A percentile compares a stretch with the other conserved stretches of the same genome.
Conservation (phyloP, 345 rosid species). For the Erucastrum elatum region DNA sequence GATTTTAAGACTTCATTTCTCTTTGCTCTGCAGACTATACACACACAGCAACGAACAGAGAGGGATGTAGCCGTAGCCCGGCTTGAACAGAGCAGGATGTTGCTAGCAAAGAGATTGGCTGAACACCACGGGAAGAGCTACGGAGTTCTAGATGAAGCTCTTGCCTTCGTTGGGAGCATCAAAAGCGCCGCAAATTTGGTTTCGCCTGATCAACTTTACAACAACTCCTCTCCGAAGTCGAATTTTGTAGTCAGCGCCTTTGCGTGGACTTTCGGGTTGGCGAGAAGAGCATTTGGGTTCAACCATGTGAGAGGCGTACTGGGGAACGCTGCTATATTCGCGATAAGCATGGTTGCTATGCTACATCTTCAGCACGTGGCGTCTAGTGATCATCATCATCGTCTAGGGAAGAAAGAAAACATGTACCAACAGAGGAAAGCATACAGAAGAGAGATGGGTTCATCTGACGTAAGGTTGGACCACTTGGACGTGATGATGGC, state of each 20-base stretch:
- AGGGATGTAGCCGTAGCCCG: constrained; percentile 85
- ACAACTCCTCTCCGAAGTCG: constrained; percentile 30
- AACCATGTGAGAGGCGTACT: constrained; percentile 65
- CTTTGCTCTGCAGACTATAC: constrained; percentile 58
- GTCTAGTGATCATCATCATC: constrained; percentile 41
- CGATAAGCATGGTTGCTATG: constrained; percentile 75
- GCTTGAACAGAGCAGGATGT: constrained; percentile 85
- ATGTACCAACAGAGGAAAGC: constrained; percentile 38
- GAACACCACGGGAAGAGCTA: constrained; percentile 84
- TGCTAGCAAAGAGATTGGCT: constrained; percentile 81
- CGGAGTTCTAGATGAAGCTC: constrained; percentile 86
- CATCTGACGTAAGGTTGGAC: constrained; percentile 42
- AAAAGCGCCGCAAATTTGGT: constrained; percentile 38
- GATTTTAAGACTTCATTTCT: neutral
- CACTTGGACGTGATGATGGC: constrained; percentile 77
- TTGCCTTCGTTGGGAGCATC: constrained; percentile 77
- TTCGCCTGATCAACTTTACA: constrained; percentile 34
- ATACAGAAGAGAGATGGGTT: constrained; percentile 40
- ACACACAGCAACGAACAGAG: constrained; percentile 83
- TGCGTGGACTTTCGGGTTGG: constrained; percentile 57
- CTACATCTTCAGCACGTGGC: constrained; percentile 65
- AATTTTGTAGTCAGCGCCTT: constrained; percentile 50
- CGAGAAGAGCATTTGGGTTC: constrained; percentile 57
- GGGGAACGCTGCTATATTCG: constrained; percentile 78
- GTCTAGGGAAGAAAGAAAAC: constrained; percentile 42